phyloP scores from a whole-genome alignment of 1,284 basidiomycete genomes.

The Amylostereum areolatum region DNA sequence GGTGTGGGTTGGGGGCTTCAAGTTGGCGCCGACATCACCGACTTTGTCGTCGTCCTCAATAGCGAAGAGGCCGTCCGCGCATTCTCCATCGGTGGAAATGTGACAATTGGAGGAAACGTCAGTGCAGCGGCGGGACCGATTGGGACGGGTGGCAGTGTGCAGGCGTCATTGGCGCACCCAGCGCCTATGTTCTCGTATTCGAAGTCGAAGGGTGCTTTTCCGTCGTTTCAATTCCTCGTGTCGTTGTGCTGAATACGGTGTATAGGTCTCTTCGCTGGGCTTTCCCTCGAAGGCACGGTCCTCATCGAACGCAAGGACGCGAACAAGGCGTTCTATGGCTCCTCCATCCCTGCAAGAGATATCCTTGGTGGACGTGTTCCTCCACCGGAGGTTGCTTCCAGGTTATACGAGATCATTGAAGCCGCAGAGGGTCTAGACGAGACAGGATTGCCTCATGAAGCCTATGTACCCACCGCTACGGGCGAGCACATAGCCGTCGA shows the following conservation, averaged over 20 bases:
- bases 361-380: slow-evolving; percentile 91
- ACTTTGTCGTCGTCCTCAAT: slow-evolving; percentile 93
- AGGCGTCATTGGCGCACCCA: slow-evolving; percentile 85
- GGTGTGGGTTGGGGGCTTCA: slow-evolving; percentile 95
- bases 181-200: slow-evolving; percentile 98
- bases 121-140: slow-evolving; percentile 88
- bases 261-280: slow-evolving; percentile 87
- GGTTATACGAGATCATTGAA: slow-evolving; percentile 94
- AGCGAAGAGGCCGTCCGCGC: slow-evolving; percentile 93
- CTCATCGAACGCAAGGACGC: slow-evolving; percentile 95
- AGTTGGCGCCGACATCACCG: slow-evolving; percentile 85
- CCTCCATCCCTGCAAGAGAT: slow-evolving; percentile 82
- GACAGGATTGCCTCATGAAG: slow-evolving; percentile 68
- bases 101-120: slow-evolving; percentile 90
- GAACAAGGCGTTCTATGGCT: slow-evolving; percentile 94
- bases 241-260: not conserved
- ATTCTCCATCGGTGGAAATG: slow-evolving; percentile 92
- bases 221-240: not conserved
- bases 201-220: slow-evolving; percentile 77
- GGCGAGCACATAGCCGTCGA: slow-evolving; percentile 49
- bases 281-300: slow-evolving; percentile 92
- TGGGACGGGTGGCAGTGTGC: slow-evolving; percentile 90
- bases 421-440: slow-evolving; percentile 79
- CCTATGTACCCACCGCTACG: slow-evolving; percentile 70
- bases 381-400: slow-evolving; percentile 91